Base-by-base conservation (phyloP, 2,329 filamentous ascomycete genomes). In the Aspergillus sp. region DNA sequence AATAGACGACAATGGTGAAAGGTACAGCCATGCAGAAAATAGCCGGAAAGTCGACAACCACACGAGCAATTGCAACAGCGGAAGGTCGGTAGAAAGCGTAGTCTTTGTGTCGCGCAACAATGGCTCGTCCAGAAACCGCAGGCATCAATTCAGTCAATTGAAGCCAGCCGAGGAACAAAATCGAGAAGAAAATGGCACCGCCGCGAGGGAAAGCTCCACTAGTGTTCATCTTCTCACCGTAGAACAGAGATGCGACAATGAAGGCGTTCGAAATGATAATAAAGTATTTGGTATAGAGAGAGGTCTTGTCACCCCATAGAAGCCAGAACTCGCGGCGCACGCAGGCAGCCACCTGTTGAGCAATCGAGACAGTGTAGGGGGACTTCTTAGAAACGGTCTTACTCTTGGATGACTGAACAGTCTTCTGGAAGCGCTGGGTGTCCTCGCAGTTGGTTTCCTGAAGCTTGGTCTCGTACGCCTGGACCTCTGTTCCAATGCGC, bases 161-260 rank as follows among this genome's bases (percentile, higher is more conserved):
- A 5, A 95, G 80, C 86, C 86, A 89, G 55, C 80, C 81, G 5
- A 89, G 77, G 73, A 89, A 87, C 30, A 89, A 70, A 61, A 88
- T 85, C 1, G 83, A 85, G 74, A 89, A 88, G 79, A 89, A 89
- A 8, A 85, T 72, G 7, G 82, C 78, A 69, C 87, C 86, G 6
- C 86, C 84, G 63, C 86, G 80, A 5, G 81, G 76, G 70, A 89
- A 89, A 12, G 85, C 83, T 36, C 86, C 86, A 41, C 76, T 79
- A 1, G 85, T 87, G 64, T 83, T 78, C 5, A 81, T 66, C 0
- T 83, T 75, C 67, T 87, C 79, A 12, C 85, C 89, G 66, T 91
- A 90, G 75, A 95, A 95, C 17, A 95, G 79, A 2, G 88, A 90
- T 2, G 89, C 88, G 53, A 93, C 87, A 60, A 96, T 90, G 9